Base-by-base conservation (phyloP, 345 rosid genomes). In the Acer saccharum region DNA sequence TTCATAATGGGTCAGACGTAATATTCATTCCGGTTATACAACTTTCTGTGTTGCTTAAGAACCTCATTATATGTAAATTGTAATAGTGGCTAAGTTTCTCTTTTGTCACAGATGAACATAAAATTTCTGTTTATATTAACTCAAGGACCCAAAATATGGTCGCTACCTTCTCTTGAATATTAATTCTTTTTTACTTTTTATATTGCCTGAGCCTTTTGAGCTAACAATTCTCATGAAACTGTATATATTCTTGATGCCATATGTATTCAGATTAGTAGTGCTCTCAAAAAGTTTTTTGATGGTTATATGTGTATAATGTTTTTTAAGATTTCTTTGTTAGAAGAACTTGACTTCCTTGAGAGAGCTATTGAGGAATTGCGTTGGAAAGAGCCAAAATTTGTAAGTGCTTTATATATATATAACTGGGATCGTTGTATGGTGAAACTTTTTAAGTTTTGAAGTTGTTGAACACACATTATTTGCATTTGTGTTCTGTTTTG, bases 351-450 rank as follows among this genome's bases (percentile, higher is more conserved):
- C 25, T 23, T 23, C 25, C 25, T 23, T 23, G 25, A 23, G 69
- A 87, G 78, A 89, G 98, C 98, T 74, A 85, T 97, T 76, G 92
- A 86, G 80, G 98, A 93, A 84, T 80, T 97, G 94, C 86, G 78
- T 74, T 90, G 89, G 83, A 91, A 89, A 80, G 88, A 86, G 78
- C n/a, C 84, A 3, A 97, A 90, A 89, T 90, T 97, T 85, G 99
- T 94, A 81, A 88, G 93, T 85, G n/a, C 5, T 16, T 46, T 17
- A 54, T 54, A 54, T 54, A 54, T 54, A 17, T 55, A 14, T 29
- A 16, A n/a, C 54, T 58, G 23, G 46, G 32, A 18, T 64, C 2
- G 13, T 25, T 64, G 12, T 64, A 1, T 62, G 18, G 35, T 7
- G 39, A 3, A 25, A 43, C 43, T 57, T 48, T 29, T n/a, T 29